Evolutionary conservation across 1,284 basidiomycete genomes (phyloP).

Genomic region (Sphagnurus paluster): DNA sequence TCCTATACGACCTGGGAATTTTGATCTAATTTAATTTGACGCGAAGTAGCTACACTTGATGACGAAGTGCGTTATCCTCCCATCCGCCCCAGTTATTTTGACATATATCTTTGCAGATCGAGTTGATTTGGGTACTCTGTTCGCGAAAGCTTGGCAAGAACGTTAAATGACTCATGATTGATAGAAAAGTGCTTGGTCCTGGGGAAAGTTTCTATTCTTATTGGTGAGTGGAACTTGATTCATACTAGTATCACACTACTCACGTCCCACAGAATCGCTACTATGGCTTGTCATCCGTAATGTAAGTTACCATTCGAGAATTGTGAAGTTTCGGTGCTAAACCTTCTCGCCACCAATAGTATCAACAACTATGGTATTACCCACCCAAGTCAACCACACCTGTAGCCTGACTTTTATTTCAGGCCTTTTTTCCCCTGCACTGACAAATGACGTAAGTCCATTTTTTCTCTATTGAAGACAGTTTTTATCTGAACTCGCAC

Average conservation of each 20-base stretch:
- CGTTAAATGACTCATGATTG: constrained; percentile 8
- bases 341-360: constrained; percentile 27
- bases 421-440: constrained; percentile 32
- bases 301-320: constrained; percentile 41
- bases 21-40: not conserved
- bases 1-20: no score
- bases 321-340: not conserved
- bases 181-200: constrained; percentile 47
- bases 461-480: not conserved
- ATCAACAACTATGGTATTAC: constrained; percentile 52
- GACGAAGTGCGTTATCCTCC: constrained; percentile 42
- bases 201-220: constrained; percentile 51
- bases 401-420: not conserved
- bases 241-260: constrained; percentile 2
- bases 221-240: constrained; percentile 40
- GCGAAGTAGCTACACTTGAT: constrained; percentile 49
- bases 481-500: not conserved
- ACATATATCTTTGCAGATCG: constrained; percentile 33
- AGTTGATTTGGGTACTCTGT: constrained; percentile 51
- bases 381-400: not conserved
- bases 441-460: constrained; percentile 27
- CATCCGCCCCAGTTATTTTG: not conserved
- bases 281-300: constrained; percentile 47
- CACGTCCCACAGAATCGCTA: constrained; percentile 50
- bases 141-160: not conserved